Evolutionary conservation across 2,329 filamentous ascomycete species (phyloP).

Genomic region (Alternaria brassicicola): DNA sequence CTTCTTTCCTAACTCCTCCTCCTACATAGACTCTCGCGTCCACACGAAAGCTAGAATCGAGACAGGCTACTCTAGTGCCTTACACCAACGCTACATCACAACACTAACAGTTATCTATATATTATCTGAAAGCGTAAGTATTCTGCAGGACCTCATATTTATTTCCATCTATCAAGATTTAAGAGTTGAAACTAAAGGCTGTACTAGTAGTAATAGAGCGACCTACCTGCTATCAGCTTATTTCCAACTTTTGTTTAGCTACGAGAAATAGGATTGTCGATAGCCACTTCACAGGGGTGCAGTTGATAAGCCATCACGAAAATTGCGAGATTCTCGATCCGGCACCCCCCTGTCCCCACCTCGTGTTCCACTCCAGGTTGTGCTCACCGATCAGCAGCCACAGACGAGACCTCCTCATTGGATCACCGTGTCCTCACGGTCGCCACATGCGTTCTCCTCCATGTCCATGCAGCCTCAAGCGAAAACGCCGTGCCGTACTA

Average conservation of each 20-base stretch:
- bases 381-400: slow-evolving; percentile 19
- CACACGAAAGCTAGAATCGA: too few species aligned
- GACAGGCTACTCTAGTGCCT: too few species aligned
- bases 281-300: slow-evolving; percentile 1
- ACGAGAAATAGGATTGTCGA: slow-evolving; percentile 5
- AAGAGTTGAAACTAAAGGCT: too few species aligned
- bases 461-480: background rate
- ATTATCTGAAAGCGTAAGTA: too few species aligned
- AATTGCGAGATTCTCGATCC: background rate
- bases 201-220: too few species aligned
- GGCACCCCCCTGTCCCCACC: slow-evolving; percentile 6
- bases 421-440: slow-evolving; percentile 6
- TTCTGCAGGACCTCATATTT: too few species aligned
- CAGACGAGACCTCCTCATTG: slow-evolving; percentile 1
- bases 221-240: too few species aligned
- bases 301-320: background rate
- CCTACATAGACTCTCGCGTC: too few species aligned
- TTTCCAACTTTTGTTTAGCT: too few species aligned
- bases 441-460: slow-evolving; percentile 2
- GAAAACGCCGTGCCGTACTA: background rate
- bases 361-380: slow-evolving; percentile 8
- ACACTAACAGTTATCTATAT: too few species aligned
- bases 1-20: slow-evolving; percentile 7
- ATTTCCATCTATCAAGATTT: too few species aligned
- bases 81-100: too few species aligned